Percentiles rank a stretch among this genome's conserved stretches.
Evolutionary conservation across 495 filamentous ascomycete genomes (phyloP).

Genomic region (Penicillium paradoxum): DNA sequence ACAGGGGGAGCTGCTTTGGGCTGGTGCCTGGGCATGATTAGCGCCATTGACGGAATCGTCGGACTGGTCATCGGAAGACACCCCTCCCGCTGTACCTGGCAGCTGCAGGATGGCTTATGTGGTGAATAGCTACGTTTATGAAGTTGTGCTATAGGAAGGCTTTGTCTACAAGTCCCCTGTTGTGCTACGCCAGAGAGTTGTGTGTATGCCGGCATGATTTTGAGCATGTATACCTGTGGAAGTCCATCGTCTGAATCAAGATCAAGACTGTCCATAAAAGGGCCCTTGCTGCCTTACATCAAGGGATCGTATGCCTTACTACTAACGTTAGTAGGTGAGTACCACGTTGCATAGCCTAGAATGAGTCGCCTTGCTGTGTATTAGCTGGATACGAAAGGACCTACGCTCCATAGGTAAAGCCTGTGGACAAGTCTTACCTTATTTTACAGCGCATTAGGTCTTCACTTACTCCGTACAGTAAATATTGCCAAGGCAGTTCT

Average conservation of each 20-base stretch:
- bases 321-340: background rate
- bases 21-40: conserved; percentile 9
- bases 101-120: conserved; percentile 12
- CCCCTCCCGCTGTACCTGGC: conserved; percentile 21
- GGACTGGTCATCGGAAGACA: conserved; percentile 9
- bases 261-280: no score
- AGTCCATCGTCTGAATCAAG: background rate
- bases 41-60: conserved; percentile 13
- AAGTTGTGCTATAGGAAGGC: background rate
- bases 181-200: background rate
- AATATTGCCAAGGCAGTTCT: no score
- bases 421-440: no score
- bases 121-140: conserved; percentile 4
- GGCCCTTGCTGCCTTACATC: background rate
- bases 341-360: background rate
- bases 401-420: no score
- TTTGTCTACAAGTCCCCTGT: background rate
- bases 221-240: background rate
- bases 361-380: background rate
- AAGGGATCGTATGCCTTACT: background rate
- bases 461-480: no score
- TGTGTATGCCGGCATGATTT: background rate
- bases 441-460: no score
- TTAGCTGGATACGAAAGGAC: background rate
- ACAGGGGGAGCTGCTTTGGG: background rate